Evolutionary conservation across 2,329 filamentous ascomycete species (phyloP), one percentile per base, ranked within the genome.

Genomic region (Cladosporium sp.): DNA sequence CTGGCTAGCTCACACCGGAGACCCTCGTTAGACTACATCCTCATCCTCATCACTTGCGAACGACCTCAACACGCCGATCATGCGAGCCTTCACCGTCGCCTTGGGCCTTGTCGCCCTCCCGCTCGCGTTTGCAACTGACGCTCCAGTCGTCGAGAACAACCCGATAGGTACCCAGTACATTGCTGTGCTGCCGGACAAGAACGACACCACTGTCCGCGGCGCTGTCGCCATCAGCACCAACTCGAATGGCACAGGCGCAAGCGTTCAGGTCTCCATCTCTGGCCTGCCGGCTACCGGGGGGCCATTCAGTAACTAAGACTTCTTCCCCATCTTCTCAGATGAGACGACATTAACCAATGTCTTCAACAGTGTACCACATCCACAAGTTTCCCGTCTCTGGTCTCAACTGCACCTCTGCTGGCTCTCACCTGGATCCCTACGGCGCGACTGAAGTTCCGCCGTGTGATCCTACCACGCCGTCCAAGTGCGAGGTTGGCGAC

Each of bases 401-500:
- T 43, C 70, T 72, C 55, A 74, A 73, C 62, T 76, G 73, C 64
- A 68, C 68, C 13, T 64, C 59, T 5, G 67, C 71, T 17, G 65
- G 67, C 37, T 68, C 64, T 22, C 71, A 73, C 53, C 61, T 75
- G 36, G 70, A 74, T 54, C 72, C 73, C 1, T 73, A 69, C 61
- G 64, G 62, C 52, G 67, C 65, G 44, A 71, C 70, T 55, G 68
- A 72, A 44, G 55, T 57, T 3, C 64, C 68, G 4, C 24, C 57
- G 24, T 74, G 72, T 58, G 63, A 75, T 55, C 39, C 63, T 0
- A 57, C 51, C 47, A 57, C 66, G 53, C 67, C 66, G 15, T 61
- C 68, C 51, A 65, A 61, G 1, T 76, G 73, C 62, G 68, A 74
- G 58, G 68, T 68, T 9, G 73, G 73, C 47, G 73, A 76, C 54